Base-by-base conservation (phyloP, 192 early-diverging fungal genomes). In the Coemansia biformis region DNA sequence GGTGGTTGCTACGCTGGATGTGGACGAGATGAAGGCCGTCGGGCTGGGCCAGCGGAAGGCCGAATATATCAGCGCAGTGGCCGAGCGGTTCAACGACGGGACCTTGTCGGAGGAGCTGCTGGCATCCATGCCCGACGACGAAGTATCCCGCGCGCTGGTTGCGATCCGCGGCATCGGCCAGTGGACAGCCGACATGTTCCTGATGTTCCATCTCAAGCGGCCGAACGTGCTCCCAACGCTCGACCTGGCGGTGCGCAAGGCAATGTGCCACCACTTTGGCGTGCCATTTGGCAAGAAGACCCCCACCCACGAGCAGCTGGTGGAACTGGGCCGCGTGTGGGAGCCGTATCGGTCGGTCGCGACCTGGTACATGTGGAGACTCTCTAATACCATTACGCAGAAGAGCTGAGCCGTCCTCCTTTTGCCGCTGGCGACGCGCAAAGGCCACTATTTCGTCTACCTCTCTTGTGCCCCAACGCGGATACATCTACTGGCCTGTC, bases 181-280 rank as follows among this genome's bases (percentile, higher is more conserved):
- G 73, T 84, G 83, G 80, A 82, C 81, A 1, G 84, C 79, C 8
- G 81, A 86, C 48, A 88, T 85, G 84, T 85, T 85, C 46, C 59
- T 85, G 21, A 85, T 88, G 69, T 84, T 88, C 50, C 73, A 86
- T 35, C 53, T 88, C 7, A 66, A 80, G 48, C 78, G 81, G 29
- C 80, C 85, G 0, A 79, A 88, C 55, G 75, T 88, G 15, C 72
- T 88, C 12, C 86, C 86, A 0, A 70, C 80, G 13, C 55, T 78
- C 19, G 86, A 88, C 41, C 43, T 81, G 40, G 85, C 78, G 16
- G 59, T 88, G 4, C 78, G 78, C 35, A 82, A 81, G 56, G 84
- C 78, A 1, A 77, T 88, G 60, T 67, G 76, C 33, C 45, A 59
- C 8, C 84, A 86, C 32, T 88, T 88, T 64, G 66, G 59, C 14